A percentile compares a stretch with the other conserved stretches of the same genome.
phyloP scores from a whole-genome alignment of 306 rosid species.

The Senna tora region DNA sequence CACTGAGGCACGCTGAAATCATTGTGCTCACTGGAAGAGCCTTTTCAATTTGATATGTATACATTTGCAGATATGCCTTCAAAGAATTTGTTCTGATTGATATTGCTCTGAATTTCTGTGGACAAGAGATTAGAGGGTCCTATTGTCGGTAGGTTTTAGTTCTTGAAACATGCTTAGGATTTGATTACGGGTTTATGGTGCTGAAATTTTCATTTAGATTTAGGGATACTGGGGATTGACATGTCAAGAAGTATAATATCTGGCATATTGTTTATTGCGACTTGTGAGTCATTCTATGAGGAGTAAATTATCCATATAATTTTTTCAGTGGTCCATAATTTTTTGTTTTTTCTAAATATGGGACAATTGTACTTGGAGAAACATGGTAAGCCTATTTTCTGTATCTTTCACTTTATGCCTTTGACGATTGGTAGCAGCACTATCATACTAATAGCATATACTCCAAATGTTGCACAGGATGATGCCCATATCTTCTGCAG shows the following conservation, averaged over 20 bases:
- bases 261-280: background rate
- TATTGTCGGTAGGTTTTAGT: slow-evolving; percentile 7
- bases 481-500: slow-evolving; percentile 97
- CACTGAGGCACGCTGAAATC: slow-evolving; percentile 5
- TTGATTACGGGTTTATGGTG: background rate
- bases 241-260: background rate
- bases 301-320: background rate
- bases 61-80: background rate
- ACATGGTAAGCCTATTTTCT: slow-evolving; percentile 15
- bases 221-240: background rate
- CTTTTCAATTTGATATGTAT: slow-evolving; percentile 6
- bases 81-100: slow-evolving; percentile 13
- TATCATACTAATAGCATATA: slow-evolving; percentile 41
- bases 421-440: slow-evolving; percentile 8
- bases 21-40: background rate
- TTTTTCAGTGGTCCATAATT: background rate
- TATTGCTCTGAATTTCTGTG: background rate
- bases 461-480: slow-evolving; percentile 62
- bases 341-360: slow-evolving; percentile 6
- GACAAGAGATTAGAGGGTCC: background rate
- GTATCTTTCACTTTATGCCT: slow-evolving; percentile 6
- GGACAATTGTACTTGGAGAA: slow-evolving; percentile 5
- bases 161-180: slow-evolving; percentile 11
- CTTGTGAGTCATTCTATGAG: background rate
- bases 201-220: background rate